Evolutionary conservation across 1,139 yeast species (phyloP), one percentile per base, ranked within the genome.

Genomic region (Hyphopichia buzzinii): DNA sequence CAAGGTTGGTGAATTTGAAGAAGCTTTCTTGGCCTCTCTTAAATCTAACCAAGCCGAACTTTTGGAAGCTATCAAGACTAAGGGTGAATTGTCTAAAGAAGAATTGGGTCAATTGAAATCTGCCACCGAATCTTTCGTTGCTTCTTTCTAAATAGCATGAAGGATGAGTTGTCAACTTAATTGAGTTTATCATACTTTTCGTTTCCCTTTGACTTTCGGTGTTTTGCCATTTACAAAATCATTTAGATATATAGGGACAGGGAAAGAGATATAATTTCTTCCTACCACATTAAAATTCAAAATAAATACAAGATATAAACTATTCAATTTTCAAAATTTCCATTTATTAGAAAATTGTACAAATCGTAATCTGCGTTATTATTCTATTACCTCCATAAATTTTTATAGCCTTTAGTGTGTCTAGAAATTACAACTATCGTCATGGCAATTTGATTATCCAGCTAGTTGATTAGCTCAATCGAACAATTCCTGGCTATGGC

Each of bases 81-180:
- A 82, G 75, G 98, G 98, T 78, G 87, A 84, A 74, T 81, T 92
- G 63, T 75, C 95, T 56, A 79, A 86, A 69, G 97, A 89, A 62
- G 73, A 77, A 64, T 80, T 94, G 71, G 95, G 77, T 48, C 78
- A 84, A 73, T 85, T 92, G 77, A 89, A 84, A 81, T 55, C 83
- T 62, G 92, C 88, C 59, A 86, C 97, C 59, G 92, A 87, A 76
- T 74, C 92, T 60, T 92, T 92, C 73, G 81, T 83, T 65, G 86
- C 95, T 64, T 80, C 96, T 64, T 88, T 87, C 78, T 69, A 68
- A 67, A 57, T 39, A 36, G 23, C 23, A 19, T 19, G 23, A 19
- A 19, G 29, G 23, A 19, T 19, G 23, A 19, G 23, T 19, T 19
- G 23, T 19, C 10, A 19, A 19, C 23, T 19, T 19, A 19, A 19